Conservation (phyloP, 495 filamentous ascomycete species). For the Penicillium malachiteum region DNA sequence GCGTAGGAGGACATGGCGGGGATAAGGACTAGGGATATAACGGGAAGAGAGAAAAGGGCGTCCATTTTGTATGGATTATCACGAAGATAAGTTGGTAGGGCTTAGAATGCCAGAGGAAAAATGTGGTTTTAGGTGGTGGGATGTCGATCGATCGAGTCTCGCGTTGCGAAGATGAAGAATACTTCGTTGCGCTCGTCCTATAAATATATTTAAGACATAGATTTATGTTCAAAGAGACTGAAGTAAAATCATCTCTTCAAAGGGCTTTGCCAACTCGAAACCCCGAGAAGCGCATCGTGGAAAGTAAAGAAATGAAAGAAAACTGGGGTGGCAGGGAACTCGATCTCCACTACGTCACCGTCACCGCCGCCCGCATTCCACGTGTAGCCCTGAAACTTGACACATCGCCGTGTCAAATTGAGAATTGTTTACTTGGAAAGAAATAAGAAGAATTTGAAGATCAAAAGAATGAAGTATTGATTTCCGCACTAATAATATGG, state of each 20-base stretch:
- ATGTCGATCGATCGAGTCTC: not conserved
- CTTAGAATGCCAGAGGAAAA: not conserved
- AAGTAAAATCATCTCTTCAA: not conserved
- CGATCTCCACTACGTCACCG: conserved; percentile 21
- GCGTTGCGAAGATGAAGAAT: not conserved
- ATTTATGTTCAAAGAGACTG: not conserved
- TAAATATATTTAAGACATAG: not conserved
- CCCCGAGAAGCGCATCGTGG: not conserved
- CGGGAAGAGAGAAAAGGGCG: conserved; percentile 66
- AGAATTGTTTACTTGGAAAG: not conserved
- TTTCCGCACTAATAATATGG: conserved; percentile 2
- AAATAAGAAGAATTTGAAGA: not conserved
- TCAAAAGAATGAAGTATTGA: not conserved
- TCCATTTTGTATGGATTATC: conserved; percentile 43
- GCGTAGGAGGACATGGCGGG: conserved; percentile 60
- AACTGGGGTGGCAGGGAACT: conserved; percentile 9
- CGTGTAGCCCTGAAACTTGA: not conserved
- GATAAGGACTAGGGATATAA: conserved; percentile 63
- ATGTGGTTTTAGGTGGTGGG: not conserved
- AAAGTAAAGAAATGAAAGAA: conserved; percentile 1
- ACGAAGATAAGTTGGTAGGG: not conserved
- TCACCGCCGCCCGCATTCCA: conserved; percentile 21
- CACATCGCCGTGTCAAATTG: not conserved
- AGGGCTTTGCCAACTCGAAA: not conserved
- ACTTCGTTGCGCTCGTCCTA: not conserved